Evolutionary conservation across 2,329 filamentous ascomycete genomes (phyloP).

Genomic region (Xylaria sp.): DNA sequence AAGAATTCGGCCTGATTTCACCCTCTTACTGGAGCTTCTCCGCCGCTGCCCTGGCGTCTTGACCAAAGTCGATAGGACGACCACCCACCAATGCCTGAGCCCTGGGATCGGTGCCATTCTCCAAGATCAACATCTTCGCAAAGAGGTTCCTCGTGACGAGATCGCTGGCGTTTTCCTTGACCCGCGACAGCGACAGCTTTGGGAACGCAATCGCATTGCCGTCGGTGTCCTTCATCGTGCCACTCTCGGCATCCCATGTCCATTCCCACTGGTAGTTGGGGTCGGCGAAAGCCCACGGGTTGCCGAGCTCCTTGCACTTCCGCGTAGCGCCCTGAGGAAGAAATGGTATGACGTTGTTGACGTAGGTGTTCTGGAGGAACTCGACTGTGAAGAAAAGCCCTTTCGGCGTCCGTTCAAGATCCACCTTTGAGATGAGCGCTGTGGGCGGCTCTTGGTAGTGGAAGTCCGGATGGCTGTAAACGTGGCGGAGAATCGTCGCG

Average conservation of each 20-base stretch:
- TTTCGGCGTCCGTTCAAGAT: slow-evolving; percentile 28
- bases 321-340: slow-evolving; percentile 39
- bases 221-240: slow-evolving; percentile 26
- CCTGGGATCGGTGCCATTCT: slow-evolving; percentile 37
- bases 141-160: slow-evolving; percentile 32
- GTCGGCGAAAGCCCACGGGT: slow-evolving; percentile 41
- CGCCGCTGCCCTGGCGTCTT: slow-evolving; percentile 27
- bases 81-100: slow-evolving; percentile 35
- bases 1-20: not conserved
- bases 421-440: slow-evolving; percentile 30
- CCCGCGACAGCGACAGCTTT: slow-evolving; percentile 15
- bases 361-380: slow-evolving; percentile 41
- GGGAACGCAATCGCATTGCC: slow-evolving; percentile 35
- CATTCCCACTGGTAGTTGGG: slow-evolving; percentile 38
- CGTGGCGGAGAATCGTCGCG: slow-evolving; percentile 36
- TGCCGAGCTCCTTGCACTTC: slow-evolving; percentile 38
- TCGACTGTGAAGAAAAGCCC: slow-evolving; percentile 38
- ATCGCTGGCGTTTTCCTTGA: slow-evolving; percentile 27
- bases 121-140: slow-evolving; percentile 37
- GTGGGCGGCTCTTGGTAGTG: slow-evolving; percentile 36
- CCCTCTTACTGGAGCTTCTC: slow-evolving; percentile 9
- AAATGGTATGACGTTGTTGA: slow-evolving; percentile 37
- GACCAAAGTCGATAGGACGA: slow-evolving; percentile 37
- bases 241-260: slow-evolving; percentile 36
- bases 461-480: slow-evolving; percentile 37